These are phyloP conservation scores for Capsella bursapastoris DNA, from an alignment of 345 rosid genomes.

Conservation along the genomic window DNA sequence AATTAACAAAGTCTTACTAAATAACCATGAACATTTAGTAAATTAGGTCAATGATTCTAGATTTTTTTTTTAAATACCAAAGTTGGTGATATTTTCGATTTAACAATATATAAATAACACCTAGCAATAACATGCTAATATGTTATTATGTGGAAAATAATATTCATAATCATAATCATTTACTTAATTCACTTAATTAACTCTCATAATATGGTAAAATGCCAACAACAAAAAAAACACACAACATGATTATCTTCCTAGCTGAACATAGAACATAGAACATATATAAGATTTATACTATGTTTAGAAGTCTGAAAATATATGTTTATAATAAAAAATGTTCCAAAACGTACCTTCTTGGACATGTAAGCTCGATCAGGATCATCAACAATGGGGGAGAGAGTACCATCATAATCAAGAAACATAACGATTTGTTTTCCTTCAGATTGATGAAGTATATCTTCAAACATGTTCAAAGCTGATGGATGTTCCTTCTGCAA, in stretches of 20 bases:
- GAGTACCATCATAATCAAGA: slow-evolving; percentile 91
- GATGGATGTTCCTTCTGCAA: slow-evolving; percentile 77
- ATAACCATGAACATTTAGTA: neutral
- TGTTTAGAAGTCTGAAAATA: neutral
- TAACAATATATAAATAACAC: no score
- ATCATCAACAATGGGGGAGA: slow-evolving; percentile 87
- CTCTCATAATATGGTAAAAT: neutral
- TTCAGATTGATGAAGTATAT: slow-evolving; percentile 59
- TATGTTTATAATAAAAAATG: neutral
- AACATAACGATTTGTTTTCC: slow-evolving; percentile 91
- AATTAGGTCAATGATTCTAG: neutral
- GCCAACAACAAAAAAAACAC: neutral
- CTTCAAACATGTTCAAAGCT: slow-evolving; percentile 74
- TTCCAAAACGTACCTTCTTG: slow-evolving; percentile 51
- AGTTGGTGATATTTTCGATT: neutral
- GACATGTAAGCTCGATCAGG: slow-evolving; percentile 93
- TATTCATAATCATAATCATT: neutral
- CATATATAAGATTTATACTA: neutral
- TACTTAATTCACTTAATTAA: neutral
- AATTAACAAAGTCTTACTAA: no score
- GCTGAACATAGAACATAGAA: neutral
- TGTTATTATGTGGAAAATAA: no score
- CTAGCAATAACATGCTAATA: no score
- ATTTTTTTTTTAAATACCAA: neutral
- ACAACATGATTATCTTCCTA: neutral